Evolutionary conservation across 805 yeast genomes (phyloP), one percentile per base, ranked within the genome.

Genomic region (Blastobotrys attinorum): DNA sequence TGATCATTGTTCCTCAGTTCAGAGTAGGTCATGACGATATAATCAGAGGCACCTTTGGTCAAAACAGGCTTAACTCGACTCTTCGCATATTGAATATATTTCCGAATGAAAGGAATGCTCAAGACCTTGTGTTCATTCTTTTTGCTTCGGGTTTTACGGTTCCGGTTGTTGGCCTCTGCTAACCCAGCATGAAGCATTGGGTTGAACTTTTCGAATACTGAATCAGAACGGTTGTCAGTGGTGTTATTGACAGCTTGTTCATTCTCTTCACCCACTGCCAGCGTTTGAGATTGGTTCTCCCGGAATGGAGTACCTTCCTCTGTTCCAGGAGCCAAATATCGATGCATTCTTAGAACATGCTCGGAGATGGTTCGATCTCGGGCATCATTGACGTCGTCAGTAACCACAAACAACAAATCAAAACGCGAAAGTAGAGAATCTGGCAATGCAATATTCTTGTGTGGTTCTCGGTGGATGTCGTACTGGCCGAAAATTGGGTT

Each of bases 401-500:
- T 92, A 6, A 92, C 97, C 39, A 92, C 92, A 57, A 92, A 92
- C 41, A 92, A 66, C 60, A 92, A 74, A 73, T 92, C 98, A 59
- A 92, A 92, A 77, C 98, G 95, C 15, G 97, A 90, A 47, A 92
- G 72, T 47, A 92, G 71, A 8, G 98, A 92, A 67, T 92, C 98
- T 2, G 98, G 98, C 43, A 92, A 72, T 0, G 97, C 97, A 56
- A 92, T 92, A 61, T 92, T 92, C 62, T 85, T 84, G 64, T 89
- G 96, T 2, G 98, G 97, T 55, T 90, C 95, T 67, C 85, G 87
- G 64, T 85, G 94, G 18, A 89, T 81, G 65, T 90, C 97, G 62
- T 90, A 90, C 64, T 90, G 97, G 41, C 98, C 97, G 64, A 79
- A 89, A 2, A 90, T 87, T 1, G 98, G 98, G 62, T 90, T 90